Percentiles rank a stretch among this genome's conserved stretches.
Conservation (phyloP, 2,329 filamentous ascomycete species). For the Emmonsiellopsis sp. region DNA sequence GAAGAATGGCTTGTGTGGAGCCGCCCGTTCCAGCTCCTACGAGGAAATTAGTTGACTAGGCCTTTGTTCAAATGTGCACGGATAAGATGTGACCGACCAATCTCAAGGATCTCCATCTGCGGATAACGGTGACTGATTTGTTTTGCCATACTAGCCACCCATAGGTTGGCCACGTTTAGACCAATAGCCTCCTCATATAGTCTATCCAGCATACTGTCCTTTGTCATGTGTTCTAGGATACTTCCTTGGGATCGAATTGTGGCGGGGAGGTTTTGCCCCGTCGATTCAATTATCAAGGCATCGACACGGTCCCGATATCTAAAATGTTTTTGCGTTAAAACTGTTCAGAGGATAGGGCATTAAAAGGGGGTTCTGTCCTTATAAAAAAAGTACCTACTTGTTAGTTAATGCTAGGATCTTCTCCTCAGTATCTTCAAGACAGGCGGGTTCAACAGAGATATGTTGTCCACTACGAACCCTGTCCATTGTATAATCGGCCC, state of each 20-base stretch:
- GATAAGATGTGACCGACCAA: constrained; percentile 11
- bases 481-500: background rate
- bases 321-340: constrained; percentile 24
- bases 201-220: constrained; percentile 7
- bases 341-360: constrained; percentile 15
- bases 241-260: constrained; percentile 23
- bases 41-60: background rate
- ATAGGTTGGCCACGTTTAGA: constrained; percentile 11
- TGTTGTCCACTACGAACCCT: background rate
- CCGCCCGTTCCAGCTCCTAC: constrained; percentile 39
- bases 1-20: constrained; percentile 30
- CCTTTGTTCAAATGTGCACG: background rate
- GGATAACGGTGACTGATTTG: constrained; percentile 34
- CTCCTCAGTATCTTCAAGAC: background rate
- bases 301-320: constrained; percentile 12
- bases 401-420: background rate
- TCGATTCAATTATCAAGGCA: background rate
- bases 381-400: no score
- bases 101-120: constrained; percentile 36
- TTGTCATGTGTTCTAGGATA: constrained; percentile 21
- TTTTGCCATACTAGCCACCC: constrained; percentile 21
- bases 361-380: background rate
- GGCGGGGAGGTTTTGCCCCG: constrained; percentile 23
- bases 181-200: constrained; percentile 9
- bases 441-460: background rate